A percentile compares a stretch with the other conserved stretches of the same genome.
Conservation (phyloP, 2,329 filamentous ascomycete genomes). For the Aspergillus cejpii region DNA sequence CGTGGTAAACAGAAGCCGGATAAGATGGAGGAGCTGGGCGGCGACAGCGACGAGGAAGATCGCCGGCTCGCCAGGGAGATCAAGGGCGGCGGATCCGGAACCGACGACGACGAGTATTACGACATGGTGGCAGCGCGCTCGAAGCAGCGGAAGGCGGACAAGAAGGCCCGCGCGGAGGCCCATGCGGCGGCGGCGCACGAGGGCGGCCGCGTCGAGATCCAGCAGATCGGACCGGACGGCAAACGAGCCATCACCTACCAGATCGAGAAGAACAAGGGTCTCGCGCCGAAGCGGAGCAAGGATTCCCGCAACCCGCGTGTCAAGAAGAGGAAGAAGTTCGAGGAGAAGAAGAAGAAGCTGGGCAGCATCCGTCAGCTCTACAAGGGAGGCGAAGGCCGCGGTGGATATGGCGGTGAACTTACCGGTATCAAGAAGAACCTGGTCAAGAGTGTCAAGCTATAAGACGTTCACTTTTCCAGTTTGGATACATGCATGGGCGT, state of each 20-base stretch:
- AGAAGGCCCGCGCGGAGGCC: slow-evolving; percentile 60
- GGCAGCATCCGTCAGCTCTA: slow-evolving; percentile 78
- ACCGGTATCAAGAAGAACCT: slow-evolving; percentile 93
- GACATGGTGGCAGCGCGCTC: slow-evolving; percentile 66
- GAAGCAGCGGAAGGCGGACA: slow-evolving; percentile 59
- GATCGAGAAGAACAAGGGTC: slow-evolving; percentile 96
- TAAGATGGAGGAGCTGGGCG: slow-evolving; percentile 62
- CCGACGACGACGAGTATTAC: slow-evolving; percentile 62
- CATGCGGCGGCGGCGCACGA: slow-evolving; percentile 50
- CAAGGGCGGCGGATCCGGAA: slow-evolving; percentile 33
- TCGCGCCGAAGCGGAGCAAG: slow-evolving; percentile 85
- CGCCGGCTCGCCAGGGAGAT: slow-evolving; percentile 48
- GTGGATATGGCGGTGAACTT: slow-evolving; percentile 83
- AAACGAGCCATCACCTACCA: slow-evolving; percentile 89
- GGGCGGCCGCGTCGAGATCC: slow-evolving; percentile 56
- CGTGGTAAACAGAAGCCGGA: slow-evolving; percentile 61
- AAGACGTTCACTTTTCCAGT: slow-evolving; percentile 24
- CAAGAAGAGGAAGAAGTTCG: slow-evolving; percentile 96
- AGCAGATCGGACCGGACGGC: slow-evolving; percentile 68
- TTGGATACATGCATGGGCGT: slow-evolving; percentile 17
- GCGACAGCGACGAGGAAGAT: slow-evolving; percentile 62
- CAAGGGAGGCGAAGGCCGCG: slow-evolving; percentile 74
- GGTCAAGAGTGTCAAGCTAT: slow-evolving; percentile 90
- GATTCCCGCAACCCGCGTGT: slow-evolving; percentile 90
- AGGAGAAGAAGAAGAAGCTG: slow-evolving; percentile 96